Conservation (phyloP, 257 asterid species). For the Solanum ahanhuiri region DNA sequence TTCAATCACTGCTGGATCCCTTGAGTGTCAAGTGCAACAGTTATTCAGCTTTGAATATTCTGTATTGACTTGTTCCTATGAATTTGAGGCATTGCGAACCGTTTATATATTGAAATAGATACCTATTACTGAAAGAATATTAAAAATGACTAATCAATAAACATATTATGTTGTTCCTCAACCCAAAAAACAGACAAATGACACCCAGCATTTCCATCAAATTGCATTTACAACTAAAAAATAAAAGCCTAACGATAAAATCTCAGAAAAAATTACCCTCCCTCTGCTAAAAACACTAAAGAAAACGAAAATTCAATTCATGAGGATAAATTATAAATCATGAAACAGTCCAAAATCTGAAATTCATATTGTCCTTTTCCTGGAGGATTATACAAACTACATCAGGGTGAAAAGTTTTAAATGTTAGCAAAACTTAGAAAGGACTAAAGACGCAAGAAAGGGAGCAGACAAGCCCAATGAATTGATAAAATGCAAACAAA, state of each 20-base stretch:
- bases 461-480: neutral
- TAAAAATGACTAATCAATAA: neutral
- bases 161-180: neutral
- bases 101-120: neutral
- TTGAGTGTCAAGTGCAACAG: neutral
- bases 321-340: neutral
- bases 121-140: neutral
- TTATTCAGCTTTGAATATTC: neutral
- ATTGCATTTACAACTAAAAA: neutral
- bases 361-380: neutral
- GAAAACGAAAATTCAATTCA: neutral
- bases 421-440: neutral
- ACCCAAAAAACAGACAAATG: neutral
- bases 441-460: neutral
- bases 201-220: neutral
- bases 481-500: neutral
- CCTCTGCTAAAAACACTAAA: neutral
- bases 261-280: neutral
- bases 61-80: neutral
- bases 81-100: neutral
- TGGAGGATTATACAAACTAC: neutral
- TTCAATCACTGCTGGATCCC: neutral
- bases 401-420: neutral
- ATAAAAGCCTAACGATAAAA: neutral
- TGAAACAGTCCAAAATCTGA: neutral